Conservation (phyloP, 345 rosid genomes). For the Brassica cretica region DNA sequence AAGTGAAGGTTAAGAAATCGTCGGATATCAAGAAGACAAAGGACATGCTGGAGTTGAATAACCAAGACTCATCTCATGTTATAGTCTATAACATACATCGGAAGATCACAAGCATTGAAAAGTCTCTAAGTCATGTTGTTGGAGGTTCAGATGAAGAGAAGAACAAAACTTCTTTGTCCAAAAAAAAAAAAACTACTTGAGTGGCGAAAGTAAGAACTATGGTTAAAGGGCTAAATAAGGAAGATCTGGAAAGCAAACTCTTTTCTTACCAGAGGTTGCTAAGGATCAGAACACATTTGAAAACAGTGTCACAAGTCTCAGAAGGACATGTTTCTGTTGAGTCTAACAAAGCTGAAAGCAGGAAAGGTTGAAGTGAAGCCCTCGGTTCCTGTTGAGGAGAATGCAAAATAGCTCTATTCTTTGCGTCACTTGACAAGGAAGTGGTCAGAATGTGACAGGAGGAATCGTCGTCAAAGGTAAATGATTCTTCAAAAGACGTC, state of each 20-base stretch:
- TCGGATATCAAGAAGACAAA: constrained; percentile 89
- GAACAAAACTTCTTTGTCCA: constrained; percentile 9
- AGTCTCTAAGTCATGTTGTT: not conserved
- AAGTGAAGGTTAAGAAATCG: constrained; percentile 92
- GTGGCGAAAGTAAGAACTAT: constrained; percentile 40
- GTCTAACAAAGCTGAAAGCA: not conserved
- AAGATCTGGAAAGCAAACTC: constrained; percentile 72
- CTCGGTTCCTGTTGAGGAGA: constrained; percentile 47
- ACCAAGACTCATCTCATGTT: constrained; percentile 3
- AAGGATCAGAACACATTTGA: constrained; percentile 51
- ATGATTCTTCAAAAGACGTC: not conserved
- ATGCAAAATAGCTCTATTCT: constrained; percentile 51
- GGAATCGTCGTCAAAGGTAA: too few relatives aligned
- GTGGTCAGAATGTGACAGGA: constrained; percentile 28
- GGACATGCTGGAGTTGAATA: constrained; percentile 86
- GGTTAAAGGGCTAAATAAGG: constrained; percentile 58
- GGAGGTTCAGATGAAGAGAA: constrained; percentile 46
- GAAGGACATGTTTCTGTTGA: constrained; percentile 37
- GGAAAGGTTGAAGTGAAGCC: constrained; percentile 40
- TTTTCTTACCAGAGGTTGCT: constrained; percentile 94
- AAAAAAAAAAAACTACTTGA: constrained; percentile 18
- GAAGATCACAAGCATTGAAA: too few relatives aligned
- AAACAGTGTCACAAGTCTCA: constrained; percentile 40
- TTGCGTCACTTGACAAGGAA: constrained; percentile 57
- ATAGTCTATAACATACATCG: too few relatives aligned